Evolutionary conservation across 805 yeast species (phyloP), one percentile per base, ranked within the genome.

Genomic region (Myxozyma vanderwaltii): DNA sequence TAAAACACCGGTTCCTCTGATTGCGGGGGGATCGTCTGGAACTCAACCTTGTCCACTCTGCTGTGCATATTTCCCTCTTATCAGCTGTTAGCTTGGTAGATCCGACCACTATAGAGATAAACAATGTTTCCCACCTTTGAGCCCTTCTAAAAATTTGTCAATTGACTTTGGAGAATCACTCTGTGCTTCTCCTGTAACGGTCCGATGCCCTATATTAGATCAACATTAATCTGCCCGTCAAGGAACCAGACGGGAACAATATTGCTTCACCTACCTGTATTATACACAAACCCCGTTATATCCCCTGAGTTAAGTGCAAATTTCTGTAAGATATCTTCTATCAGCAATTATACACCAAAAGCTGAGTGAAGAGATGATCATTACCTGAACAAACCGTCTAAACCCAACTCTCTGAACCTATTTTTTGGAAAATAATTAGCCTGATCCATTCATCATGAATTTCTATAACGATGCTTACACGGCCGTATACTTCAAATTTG

Each of bases 391-490:
- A 41, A 35, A 59, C 29, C 58, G 31, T 29, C 63, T 24, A 40
- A 46, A 59, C 4, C 63, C 60, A 19, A 59, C 58, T 6, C 51
- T 54, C 31, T 59, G 63, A 6, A 59, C 63, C 63, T 59, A 21
- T 17, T 21, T 4, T 7, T 19, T 4, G n/a, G n/a, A n/a, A n/a
- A n/a, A n/a, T n/a, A n/a, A n/a, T n/a, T n/a, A n/a, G n/a, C n/a
- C n/a, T n/a, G n/a, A n/a, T n/a, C n/a, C n/a, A n/a, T n/a, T n/a
- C n/a, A n/a, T n/a, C n/a, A n/a, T n/a, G n/a, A n/a, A n/a, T n/a
- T 12, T 8, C 4, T 10, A 29, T 13, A 29, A 12, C 6, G 13
- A 19, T 5, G 46, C 57, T 23, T 26, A 53, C 57, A 15, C 38
- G 10, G 38, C 57, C 57, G 13, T 27, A 35, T 15, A 53, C 57